phyloP scores from a whole-genome alignment of 2,329 filamentous ascomycete genomes.

The Coleophoma eucalyptorum region DNA sequence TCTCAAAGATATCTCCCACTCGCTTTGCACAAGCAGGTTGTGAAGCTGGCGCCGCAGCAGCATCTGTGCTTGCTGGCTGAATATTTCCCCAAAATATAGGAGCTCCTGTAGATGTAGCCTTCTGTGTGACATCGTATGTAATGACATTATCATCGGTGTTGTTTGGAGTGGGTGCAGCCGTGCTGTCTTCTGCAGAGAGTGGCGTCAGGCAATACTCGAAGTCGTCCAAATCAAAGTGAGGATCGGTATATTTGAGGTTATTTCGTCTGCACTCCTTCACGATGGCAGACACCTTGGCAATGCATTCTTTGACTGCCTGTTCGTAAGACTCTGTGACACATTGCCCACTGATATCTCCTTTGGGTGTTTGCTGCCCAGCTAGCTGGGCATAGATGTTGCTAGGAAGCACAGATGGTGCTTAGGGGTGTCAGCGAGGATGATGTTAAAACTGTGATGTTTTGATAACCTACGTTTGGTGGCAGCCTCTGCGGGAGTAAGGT shows the following conservation, averaged over 20 bases:
- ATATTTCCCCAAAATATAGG: slow-evolving; percentile 8
- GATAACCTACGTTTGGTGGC: background rate
- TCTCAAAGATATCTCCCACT: slow-evolving; percentile 71
- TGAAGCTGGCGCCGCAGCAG: slow-evolving; percentile 14
- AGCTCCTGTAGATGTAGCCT: slow-evolving; percentile 2
- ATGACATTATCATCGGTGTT: background rate
- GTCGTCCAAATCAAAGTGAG: slow-evolving; percentile 75
- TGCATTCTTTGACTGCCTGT: slow-evolving; percentile 64
- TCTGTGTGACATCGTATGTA: slow-evolving; percentile 2
- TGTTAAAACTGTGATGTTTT: background rate
- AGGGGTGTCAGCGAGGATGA: background rate
- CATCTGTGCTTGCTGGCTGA: slow-evolving; percentile 7
- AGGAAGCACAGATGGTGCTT: background rate
- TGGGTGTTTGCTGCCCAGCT: background rate
- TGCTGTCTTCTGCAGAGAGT: background rate
- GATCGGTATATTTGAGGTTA: slow-evolving; percentile 79
- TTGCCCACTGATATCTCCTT: background rate
- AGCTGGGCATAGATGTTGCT: background rate
- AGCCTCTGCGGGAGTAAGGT: background rate
- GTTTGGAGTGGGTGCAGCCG: background rate
- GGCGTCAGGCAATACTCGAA: slow-evolving; percentile 10
- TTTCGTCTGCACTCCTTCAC: slow-evolving; percentile 62
- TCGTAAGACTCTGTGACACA: slow-evolving; percentile 58
- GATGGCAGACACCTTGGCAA: slow-evolving; percentile 55
- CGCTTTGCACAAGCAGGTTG: slow-evolving; percentile 45